Evolutionary conservation across 2,329 filamentous ascomycete species (phyloP), one percentile per base, ranked within the genome.

Genomic region (Monosporascus sp.): DNA sequence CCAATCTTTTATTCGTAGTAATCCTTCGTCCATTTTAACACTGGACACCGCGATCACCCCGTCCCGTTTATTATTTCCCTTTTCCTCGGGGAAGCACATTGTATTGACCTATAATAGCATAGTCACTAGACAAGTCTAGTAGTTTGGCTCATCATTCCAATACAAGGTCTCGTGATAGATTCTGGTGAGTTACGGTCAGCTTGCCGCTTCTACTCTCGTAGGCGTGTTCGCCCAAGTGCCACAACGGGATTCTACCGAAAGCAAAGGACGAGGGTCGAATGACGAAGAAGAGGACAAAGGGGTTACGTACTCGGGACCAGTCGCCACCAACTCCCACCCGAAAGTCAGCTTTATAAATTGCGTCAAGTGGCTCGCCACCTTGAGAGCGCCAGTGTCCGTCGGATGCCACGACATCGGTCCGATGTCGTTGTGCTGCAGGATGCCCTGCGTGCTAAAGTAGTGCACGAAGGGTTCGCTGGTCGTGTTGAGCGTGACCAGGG

Each of bases 401-500:
- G 80, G 81, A 61, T 86, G 82, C 58, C 73, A 83, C 27, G 27
- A 31, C 58, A 75, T 72, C 7, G 81, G 81, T 2, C 73, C 76
- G 55, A 84, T 81, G 61, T 85, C 81, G 57, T 85, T 84, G 60
- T 85, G 80, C 58, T 84, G 78, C 58, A 86, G 63, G 45, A 85
- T 80, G 1, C 81, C 81, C 9, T 75, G 80, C 0, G 79, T 84
- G 60, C 84, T 80, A 68, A 86, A 85, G 59, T 82, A 82, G 60
- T 83, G 77, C 31, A 85, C 78, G 51, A 82, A 85, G 0, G 74
- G 73, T 53, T 74, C 61, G 38, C 62, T 63, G 14, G 63, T 61
- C 22, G 54, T 63, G 51, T 69, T 58, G 2, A 67, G 65, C 2
- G 53, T 63, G 24, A 63, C 68, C 1, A 66, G 73, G 22, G 62